Evolutionary conservation across 2,329 filamentous ascomycete genomes (phyloP), one percentile per base, ranked within the genome.

Genomic region (Fusarium temperatum): DNA sequence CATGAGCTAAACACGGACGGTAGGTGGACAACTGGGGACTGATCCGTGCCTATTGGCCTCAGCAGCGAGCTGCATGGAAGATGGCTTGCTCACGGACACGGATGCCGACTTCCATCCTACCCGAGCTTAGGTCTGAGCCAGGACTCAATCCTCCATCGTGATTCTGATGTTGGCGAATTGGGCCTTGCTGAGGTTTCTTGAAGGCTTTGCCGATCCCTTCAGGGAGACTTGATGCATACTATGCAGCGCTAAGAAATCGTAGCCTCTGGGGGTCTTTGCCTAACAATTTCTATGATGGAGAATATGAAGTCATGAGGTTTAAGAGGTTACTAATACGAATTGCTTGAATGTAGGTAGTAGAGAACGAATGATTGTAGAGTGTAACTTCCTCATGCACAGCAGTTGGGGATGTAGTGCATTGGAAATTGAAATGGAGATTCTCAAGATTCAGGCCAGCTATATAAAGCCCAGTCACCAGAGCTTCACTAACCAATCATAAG

Each of bases 401-500:
- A 22, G 14, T n/a, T 22, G 10, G 6, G 26, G 26, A 20, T 22
- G 4, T 4, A 15, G 22, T 8, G 5, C 12, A 36, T 26, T n/a
- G 0, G 6, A 14, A 36, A 35, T 17, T 35, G 32, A 1, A 35
- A 32, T 24, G 3, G 2, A 5, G 4, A 30, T 30, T 1, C 30
- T 30, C 11, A 12, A 12, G 30, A 30, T 12, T 30, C 4, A 1
- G 3, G 1, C 11, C 11, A 30, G 4, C 11, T 4, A 30, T 47
- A 53, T 45, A 17, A 0, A 0, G 0, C 2, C 4, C 3, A 8
- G 0, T n/a, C 0, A 2, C 2, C 1, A 5, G 0, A 0, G 1
- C 0, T 2, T 14, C 4, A 0, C 9, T 9, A 68, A 32, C 65
- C 47, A 68, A 62, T 67, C 65, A 68, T 17, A 65, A 57, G 30